Evolutionary conservation across 805 yeast species (phyloP), one percentile per base, ranked within the genome.

Genomic region (Hanseniaspora taiwanica): DNA sequence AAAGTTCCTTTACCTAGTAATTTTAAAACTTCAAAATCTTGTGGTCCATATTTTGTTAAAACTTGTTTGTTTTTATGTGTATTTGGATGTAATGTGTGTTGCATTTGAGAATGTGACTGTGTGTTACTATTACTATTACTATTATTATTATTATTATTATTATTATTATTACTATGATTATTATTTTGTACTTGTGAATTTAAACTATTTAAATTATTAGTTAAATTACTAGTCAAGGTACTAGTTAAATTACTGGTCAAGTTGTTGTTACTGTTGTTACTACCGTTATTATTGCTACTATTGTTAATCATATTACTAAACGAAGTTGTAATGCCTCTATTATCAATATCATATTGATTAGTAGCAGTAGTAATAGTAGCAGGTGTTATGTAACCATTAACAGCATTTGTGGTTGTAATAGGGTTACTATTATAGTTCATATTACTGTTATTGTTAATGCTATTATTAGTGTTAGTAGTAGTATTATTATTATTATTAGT

Each of bases 1-100:
- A 89, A 89, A 1, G 97, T 91, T 40, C 98, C 98, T 57, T 85
- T 86, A 45, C 98, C 98, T 45, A 89, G 67, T 40, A 89, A 67
- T 54, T 96, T 71, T 51, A 91, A 72, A 14, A 89, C 85, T 58
- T 87, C 95, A 60, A 91, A 91, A 62, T 91, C 97, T 39, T 79
- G 80, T 4, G 98, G 98, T 1, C 96, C 95, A 54, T 80, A 83
- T 37, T 40, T 33, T 21, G 34, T 37, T 9, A 34, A 37, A 29
- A 36, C 27, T 37, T 18, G 33, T 14, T 31, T 37, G 36, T 36
- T 36, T n/a, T 36, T 23, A 7, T 36, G 23, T n/a, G 40, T 24
- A 23, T n/a, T n/a, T n/a, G n/a, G n/a, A n/a, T n/a, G n/a, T n/a
- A n/a, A n/a, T n/a, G n/a, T n/a, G n/a, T n/a, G n/a, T n/a, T n/a